A percentile compares a stretch with the other conserved stretches of the same genome.
Evolutionary conservation across 129 eudicot species (phyloP).

Genomic region (Apium graveolens): DNA sequence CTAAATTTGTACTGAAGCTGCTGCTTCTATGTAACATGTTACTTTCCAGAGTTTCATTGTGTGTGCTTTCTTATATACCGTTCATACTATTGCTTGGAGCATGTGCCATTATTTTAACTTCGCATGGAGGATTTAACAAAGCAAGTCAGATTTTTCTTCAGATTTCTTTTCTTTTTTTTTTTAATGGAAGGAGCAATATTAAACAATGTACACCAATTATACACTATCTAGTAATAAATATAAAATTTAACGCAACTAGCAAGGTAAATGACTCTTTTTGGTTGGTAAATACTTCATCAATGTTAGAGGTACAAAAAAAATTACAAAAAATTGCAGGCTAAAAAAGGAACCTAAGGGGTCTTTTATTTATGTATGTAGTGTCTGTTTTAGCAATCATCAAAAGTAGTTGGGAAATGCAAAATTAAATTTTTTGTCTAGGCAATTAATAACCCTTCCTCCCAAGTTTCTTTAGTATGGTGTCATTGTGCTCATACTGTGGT

Average conservation of each 20-base stretch:
- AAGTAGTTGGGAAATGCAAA: neutral
- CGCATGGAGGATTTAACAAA: neutral
- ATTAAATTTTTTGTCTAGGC: too few relatives aligned
- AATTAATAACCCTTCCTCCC: too few relatives aligned
- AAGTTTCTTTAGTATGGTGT: too few relatives aligned
- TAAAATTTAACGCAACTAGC: neutral
- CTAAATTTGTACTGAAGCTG: neutral
- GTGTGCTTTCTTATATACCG: neutral
- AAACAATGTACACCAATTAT: neutral
- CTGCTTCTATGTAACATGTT: neutral
- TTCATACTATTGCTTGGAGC: neutral
- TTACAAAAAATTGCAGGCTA: too few relatives aligned
- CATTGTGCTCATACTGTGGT: too few relatives aligned
- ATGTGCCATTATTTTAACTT: neutral
- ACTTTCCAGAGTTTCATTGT: neutral
- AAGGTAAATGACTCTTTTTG: neutral
- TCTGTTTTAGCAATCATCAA: too few relatives aligned
- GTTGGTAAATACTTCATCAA: neutral
- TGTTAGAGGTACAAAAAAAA: too few relatives aligned
- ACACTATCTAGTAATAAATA: neutral
- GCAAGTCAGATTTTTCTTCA: neutral
- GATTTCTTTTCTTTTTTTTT: neutral
- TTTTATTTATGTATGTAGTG: too few relatives aligned
- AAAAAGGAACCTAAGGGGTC: too few relatives aligned
- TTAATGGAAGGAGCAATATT: neutral